Percentiles rank a stretch among this genome's conserved stretches.
Conservation (phyloP, 352 stramenopile species). For the Lagenidium giganteum region DNA sequence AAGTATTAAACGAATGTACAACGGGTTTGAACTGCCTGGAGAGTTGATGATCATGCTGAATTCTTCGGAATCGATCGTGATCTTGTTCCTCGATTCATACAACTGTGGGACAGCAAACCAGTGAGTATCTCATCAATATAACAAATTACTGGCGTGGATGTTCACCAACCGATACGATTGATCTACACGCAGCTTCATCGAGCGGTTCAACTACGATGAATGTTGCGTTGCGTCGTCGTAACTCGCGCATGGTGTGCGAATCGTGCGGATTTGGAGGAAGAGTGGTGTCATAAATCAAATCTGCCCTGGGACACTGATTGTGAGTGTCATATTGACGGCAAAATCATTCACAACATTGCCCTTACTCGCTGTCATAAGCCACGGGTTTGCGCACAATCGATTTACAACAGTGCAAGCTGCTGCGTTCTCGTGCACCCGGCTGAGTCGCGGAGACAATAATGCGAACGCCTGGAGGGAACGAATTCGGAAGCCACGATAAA, state of each 20-base stretch:
- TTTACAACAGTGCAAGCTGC: constrained; percentile 27
- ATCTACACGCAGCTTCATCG: constrained; percentile 35
- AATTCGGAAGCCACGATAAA: constrained; percentile 58
- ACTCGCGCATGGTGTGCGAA: constrained; percentile 48
- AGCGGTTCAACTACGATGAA: constrained; percentile 51
- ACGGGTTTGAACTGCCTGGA: constrained; percentile 42
- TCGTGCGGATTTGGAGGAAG: constrained; percentile 26
- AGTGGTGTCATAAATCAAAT: constrained; percentile 46
- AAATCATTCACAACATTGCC: no score
- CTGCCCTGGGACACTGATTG: constrained; percentile 23
- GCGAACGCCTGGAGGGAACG: constrained; percentile 40
- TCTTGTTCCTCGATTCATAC: constrained; percentile 25
- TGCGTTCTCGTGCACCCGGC: constrained; percentile 15
- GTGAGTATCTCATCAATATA: neutral
- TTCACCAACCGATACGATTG: constrained; percentile 34
- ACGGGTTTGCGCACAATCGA: constrained; percentile 31
- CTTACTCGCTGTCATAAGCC: constrained; percentile 48
- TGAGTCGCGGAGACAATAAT: constrained; percentile 57
- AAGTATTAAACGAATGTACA: constrained; percentile 46
- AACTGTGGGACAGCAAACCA: constrained; percentile 13
- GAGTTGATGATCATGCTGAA: constrained; percentile 27
- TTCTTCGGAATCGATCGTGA: constrained; percentile 23
- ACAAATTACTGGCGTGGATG: neutral
- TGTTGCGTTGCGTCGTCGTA: constrained; percentile 37
- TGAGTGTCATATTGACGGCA: no score